These are phyloP conservation scores for Colletotrichum tropicicola DNA, from an alignment of 2,329 filamentous ascomycete genomes.

Conservation along the genomic window DNA sequence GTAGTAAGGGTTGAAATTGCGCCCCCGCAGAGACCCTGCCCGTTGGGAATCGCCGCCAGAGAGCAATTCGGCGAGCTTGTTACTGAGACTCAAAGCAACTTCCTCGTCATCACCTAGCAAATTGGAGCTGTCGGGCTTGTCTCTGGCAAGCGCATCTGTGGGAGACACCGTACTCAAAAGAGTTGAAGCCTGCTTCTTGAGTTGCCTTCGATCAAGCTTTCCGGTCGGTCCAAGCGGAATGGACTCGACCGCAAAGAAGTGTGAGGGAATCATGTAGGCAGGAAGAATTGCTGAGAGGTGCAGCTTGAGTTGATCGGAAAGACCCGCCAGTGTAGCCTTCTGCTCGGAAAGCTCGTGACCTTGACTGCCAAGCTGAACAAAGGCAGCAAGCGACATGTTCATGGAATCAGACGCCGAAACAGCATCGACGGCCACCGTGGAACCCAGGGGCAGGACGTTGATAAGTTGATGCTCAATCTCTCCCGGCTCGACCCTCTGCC, in stretches of 20 bases:
- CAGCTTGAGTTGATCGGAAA: not conserved
- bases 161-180: not conserved
- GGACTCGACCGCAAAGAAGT: slow-evolving; percentile 21
- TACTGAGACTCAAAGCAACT: slow-evolving; percentile 7
- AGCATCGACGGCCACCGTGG: slow-evolving; percentile 9
- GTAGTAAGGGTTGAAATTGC: slow-evolving; percentile 18
- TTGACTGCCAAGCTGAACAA: not conserved
- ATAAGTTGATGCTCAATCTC: slow-evolving; percentile 40
- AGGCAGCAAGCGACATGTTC: slow-evolving; percentile 17
- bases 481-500: slow-evolving; percentile 42
- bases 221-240: slow-evolving; percentile 32
- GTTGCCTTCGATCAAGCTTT: slow-evolving; percentile 32
- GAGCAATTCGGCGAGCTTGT: slow-evolving; percentile 8
- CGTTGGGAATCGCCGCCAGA: not conserved
- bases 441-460: not conserved
- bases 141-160: not conserved
- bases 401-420: not conserved
- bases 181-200: not conserved
- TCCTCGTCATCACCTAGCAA: not conserved
- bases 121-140: not conserved
- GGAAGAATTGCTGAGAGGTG: slow-evolving; percentile 24
- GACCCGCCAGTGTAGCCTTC: not conserved
- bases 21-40: not conserved
- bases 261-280: slow-evolving; percentile 35
- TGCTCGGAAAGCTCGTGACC: not conserved